Evolutionary conservation across 116 monocot genomes (phyloP).

Genomic region (Dioscorea cayenensis): DNA sequence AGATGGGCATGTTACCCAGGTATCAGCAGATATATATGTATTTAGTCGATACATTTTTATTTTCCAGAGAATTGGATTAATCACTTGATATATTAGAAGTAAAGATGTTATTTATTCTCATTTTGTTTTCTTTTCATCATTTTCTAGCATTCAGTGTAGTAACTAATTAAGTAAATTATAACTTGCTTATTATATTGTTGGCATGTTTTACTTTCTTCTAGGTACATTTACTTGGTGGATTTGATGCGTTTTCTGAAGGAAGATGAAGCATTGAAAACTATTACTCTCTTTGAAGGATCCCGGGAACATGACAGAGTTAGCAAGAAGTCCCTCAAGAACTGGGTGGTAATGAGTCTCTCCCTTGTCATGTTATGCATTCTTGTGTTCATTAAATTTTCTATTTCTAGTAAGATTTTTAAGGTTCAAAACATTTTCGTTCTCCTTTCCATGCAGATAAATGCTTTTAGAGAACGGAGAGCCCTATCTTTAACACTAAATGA

Average conservation of each 20-base stretch:
- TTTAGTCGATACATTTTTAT: no score
- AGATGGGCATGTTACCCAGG: no score
- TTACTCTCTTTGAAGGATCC: conserved; percentile 67
- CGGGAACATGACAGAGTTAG: conserved; percentile 53
- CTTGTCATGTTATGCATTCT: neutral
- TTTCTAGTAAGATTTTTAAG: neutral
- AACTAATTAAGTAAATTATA: neutral
- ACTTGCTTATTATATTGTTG: neutral
- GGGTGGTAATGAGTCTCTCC: conserved; percentile 59
- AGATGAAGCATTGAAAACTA: conserved; percentile 69
- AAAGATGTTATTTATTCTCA: no score
- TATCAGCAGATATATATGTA: no score
- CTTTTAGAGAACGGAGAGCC: conserved; percentile 82
- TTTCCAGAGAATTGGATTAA: no score
- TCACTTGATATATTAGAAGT: no score
- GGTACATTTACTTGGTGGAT: conserved; percentile 72
- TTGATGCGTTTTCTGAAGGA: conserved; percentile 83
- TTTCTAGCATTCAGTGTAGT: neutral
- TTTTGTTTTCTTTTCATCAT: neutral
- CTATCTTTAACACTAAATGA: conserved; percentile 80
- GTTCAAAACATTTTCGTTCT: neutral
- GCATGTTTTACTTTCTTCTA: conserved; percentile 12
- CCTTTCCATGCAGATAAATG: conserved; percentile 50
- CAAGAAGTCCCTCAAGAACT: conserved; percentile 67
- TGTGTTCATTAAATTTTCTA: neutral